phyloP scores from a whole-genome alignment of 352 stramenopile genomes.

The Pelagophyceae sp. region DNA sequence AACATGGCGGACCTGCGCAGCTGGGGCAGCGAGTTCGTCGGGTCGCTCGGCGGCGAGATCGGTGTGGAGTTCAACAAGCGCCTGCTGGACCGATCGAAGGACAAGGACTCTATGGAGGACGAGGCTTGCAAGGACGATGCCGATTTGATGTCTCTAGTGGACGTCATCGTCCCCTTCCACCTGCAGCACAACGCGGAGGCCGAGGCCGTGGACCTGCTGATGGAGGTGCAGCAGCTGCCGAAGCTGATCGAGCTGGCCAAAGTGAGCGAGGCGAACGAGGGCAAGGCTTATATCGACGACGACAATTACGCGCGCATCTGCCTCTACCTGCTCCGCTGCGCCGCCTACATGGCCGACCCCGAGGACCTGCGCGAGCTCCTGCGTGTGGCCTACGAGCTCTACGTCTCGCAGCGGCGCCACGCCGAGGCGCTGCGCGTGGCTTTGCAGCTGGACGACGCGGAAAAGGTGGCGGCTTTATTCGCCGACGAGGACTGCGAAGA shows the following conservation, averaged over 20 bases:
- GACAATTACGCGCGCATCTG: conserved; percentile 97
- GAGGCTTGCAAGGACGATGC: conserved; percentile 60
- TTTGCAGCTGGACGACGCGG: conserved; percentile 48
- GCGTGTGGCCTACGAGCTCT: conserved; percentile 86
- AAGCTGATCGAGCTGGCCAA: conserved; percentile 80
- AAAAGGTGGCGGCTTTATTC: conserved; percentile 42
- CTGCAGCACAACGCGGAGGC: conserved; percentile 97
- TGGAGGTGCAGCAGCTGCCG: conserved; percentile 92
- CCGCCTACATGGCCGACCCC: conserved; percentile 95
- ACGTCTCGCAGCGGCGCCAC: conserved; percentile 79
- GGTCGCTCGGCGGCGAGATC: conserved; percentile 92
- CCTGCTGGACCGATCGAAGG: conserved; percentile 25
- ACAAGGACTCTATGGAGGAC: conserved; percentile 33
- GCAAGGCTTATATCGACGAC: conserved; percentile 72
- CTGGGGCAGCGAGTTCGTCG: conserved; percentile 98
- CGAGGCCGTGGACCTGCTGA: conserved; percentile 96
- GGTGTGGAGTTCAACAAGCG: conserved; percentile 71
- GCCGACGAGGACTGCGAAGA: conserved; percentile 41
- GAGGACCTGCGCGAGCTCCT: conserved; percentile 84
- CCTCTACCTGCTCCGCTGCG: conserved; percentile 94
- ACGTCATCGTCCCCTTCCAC: conserved; percentile 98
- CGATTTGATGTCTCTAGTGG: conserved; percentile 88
- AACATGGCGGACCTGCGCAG: conserved; percentile 79
- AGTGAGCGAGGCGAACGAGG: conserved; percentile 6
- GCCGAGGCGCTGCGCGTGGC: conserved; percentile 92